Evolutionary conservation across 768 basidiomycete genomes (phyloP).

Genomic region (Mycena maculata): DNA sequence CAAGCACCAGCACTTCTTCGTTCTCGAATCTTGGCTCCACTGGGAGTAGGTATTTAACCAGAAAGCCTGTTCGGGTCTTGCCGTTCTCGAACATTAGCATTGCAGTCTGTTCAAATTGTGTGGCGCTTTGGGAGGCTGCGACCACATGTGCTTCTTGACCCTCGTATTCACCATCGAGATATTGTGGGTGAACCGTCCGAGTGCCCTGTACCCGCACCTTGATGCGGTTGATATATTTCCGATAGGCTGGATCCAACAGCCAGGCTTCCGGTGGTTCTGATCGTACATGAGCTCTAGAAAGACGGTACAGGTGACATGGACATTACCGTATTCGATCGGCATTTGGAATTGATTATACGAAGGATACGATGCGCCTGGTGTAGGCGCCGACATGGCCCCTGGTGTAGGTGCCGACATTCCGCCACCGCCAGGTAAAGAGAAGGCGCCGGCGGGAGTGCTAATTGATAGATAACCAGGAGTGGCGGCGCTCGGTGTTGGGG

Average conservation of each 20-base stretch:
- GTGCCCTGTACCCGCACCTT: constrained; percentile 54
- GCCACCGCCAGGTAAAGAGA: constrained; percentile 37
- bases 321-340: constrained; percentile 31
- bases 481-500: constrained; percentile 48
- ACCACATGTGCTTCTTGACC: constrained; percentile 43
- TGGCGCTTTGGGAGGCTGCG: constrained; percentile 45
- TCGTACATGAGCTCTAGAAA: constrained; percentile 16
- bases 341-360: constrained; percentile 32
- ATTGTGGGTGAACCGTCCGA: constrained; percentile 41
- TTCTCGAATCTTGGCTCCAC: constrained; percentile 51
- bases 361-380: constrained; percentile 46
- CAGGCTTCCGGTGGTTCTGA: constrained; percentile 53
- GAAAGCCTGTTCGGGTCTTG: constrained; percentile 48
- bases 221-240: constrained; percentile 48
- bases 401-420: constrained; percentile 51
- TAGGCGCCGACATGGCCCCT: constrained; percentile 53
- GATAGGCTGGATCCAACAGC: constrained; percentile 51
- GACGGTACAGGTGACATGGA: neutral
- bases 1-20: constrained; percentile 63
- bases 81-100: constrained; percentile 47
- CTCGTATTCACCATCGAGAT: constrained; percentile 53
- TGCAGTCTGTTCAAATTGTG: constrained; percentile 51
- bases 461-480: constrained; percentile 30
- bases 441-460: constrained; percentile 33
- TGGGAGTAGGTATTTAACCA: constrained; percentile 55